These are phyloP conservation scores for Suillus lakei DNA, from an alignment of 768 basidiomycete species.

Conservation along the genomic window DNA sequence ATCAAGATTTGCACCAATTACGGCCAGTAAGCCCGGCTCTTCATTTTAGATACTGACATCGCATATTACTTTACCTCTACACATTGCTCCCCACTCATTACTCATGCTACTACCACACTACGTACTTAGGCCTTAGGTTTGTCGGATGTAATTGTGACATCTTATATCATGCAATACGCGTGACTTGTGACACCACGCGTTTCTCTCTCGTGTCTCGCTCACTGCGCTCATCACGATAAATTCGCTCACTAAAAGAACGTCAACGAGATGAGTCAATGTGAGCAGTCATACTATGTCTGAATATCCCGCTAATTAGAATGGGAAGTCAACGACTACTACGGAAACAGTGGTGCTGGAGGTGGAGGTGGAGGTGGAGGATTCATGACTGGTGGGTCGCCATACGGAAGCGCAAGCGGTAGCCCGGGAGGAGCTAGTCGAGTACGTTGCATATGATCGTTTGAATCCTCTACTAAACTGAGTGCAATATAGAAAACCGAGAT, in stretches of 20 bases:
- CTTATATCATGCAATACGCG: conserved; percentile 10
- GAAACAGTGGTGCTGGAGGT: conserved; percentile 42
- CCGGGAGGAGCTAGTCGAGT: conserved; percentile 58
- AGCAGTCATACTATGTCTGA: conserved; percentile 5
- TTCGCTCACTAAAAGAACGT: conserved; percentile 12
- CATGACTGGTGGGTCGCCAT: conserved; percentile 64
- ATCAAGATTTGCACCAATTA: conserved; percentile 53
- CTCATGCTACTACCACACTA: conserved; percentile 1
- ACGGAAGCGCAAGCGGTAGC: conserved; percentile 57
- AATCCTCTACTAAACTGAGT: background rate
- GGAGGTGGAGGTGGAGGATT: conserved; percentile 66
- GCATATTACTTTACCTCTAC: conserved; percentile 25
- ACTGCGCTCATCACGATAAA: conserved; percentile 26
- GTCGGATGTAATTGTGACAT: conserved; percentile 1
- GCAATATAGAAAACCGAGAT: conserved; percentile 40
- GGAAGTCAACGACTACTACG: conserved; percentile 45
- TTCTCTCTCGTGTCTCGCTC: conserved; percentile 7
- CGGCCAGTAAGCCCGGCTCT: conserved; percentile 25
- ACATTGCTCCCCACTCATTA: conserved; percentile 29
- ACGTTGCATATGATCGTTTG: conserved; percentile 20
- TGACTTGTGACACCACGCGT: conserved; percentile 32
- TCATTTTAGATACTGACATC: conserved; percentile 2
- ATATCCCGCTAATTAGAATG: background rate
- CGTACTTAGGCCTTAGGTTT: conserved; percentile 1
- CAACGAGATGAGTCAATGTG: conserved; percentile 50